A percentile compares a stretch with the other conserved stretches of the same genome.
phyloP scores from a whole-genome alignment of 1,139 yeast species.

The Pichia cactophila region DNA sequence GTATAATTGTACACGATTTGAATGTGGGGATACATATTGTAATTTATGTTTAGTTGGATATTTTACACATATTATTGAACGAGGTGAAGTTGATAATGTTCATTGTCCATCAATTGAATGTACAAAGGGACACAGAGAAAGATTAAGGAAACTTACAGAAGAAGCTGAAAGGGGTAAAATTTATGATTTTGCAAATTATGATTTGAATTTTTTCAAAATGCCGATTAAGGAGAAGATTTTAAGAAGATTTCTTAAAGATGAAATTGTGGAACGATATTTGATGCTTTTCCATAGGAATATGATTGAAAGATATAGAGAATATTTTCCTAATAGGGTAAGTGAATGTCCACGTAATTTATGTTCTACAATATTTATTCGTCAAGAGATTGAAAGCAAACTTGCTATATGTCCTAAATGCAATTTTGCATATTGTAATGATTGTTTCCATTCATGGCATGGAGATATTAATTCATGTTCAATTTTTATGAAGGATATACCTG shows the following conservation, averaged over 20 bases:
- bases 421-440: constrained; percentile 53
- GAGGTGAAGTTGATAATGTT: constrained; percentile 47
- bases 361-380: constrained; percentile 38
- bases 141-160: constrained; percentile 8
- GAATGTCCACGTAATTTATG: constrained; percentile 46
- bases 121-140: constrained; percentile 26
- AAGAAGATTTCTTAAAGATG: constrained; percentile 8
- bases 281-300: constrained; percentile 34
- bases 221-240: constrained; percentile 32
- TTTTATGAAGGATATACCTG: constrained; percentile 33
- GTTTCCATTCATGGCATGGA: constrained; percentile 65
- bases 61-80: constrained; percentile 37
- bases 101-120: constrained; percentile 56
- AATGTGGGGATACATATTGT: constrained; percentile 52
- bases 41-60: constrained; percentile 41
- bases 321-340: constrained; percentile 44
- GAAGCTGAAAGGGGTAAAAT: constrained; percentile 5
- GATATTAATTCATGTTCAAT: constrained; percentile 39
- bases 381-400: constrained; percentile 43
- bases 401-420: constrained; percentile 47
- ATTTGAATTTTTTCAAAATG: constrained; percentile 32
- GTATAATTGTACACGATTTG: constrained; percentile 34
- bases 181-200: constrained; percentile 26
- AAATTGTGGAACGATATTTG: constrained; percentile 33
- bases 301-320: constrained; percentile 38